A percentile compares a stretch with the other conserved stretches of the same genome.
phyloP scores from a whole-genome alignment of 1,284 basidiomycete genomes.

The Meira nashicola region DNA sequence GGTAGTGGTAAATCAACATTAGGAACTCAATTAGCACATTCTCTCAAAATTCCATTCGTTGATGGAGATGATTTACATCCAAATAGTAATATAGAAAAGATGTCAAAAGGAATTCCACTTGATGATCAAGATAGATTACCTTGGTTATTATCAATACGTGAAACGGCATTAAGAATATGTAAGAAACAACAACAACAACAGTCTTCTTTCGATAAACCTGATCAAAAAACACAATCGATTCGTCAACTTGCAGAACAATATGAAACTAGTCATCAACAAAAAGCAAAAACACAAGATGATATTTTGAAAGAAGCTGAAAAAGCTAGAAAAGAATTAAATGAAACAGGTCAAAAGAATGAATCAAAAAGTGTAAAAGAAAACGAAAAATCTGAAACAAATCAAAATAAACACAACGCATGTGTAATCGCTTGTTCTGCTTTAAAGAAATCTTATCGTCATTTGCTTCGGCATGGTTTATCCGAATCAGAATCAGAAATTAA shows the following conservation, averaged over 20 bases:
- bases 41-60: constrained; percentile 68
- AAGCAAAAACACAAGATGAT: constrained; percentile 26
- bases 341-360: constrained; percentile 24
- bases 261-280: constrained; percentile 26
- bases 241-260: constrained; percentile 11
- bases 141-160: constrained; percentile 73
- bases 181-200: constrained; percentile 2
- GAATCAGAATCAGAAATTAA: constrained; percentile 39
- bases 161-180: constrained; percentile 58
- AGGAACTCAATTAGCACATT: constrained; percentile 63
- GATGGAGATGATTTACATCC: constrained; percentile 90
- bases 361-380: neutral
- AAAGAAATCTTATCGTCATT: constrained; percentile 73
- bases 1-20: constrained; percentile 76
- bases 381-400: neutral
- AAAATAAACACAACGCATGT: constrained; percentile 56
- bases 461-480: constrained; percentile 62
- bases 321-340: no score
- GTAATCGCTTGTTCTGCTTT: constrained; percentile 84
- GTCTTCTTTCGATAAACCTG: neutral
- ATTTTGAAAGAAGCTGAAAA: neutral
- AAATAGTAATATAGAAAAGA: constrained; percentile 75
- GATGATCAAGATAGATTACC: constrained; percentile 73
- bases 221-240: neutral
- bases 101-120: constrained; percentile 73